Evolutionary conservation across 805 yeast genomes (phyloP).

Genomic region (Ogataea nitratoaversa): DNA sequence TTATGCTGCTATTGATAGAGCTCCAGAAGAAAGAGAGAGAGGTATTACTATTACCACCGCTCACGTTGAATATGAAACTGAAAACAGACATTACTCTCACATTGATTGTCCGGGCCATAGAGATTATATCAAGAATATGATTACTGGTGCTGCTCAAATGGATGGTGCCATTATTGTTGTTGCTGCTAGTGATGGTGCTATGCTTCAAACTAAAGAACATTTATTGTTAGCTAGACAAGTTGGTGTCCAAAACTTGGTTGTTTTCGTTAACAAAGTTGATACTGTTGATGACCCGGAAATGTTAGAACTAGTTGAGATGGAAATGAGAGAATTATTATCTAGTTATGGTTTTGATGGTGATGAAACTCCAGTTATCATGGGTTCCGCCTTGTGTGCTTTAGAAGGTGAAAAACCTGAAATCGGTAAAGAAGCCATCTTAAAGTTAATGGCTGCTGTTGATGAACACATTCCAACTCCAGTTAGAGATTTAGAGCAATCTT

Average conservation of each 20-base stretch:
- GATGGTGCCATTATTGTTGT: constrained; percentile 99
- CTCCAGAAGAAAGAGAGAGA: constrained; percentile 99
- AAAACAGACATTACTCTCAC: constrained; percentile 92
- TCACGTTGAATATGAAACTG: constrained; percentile 96
- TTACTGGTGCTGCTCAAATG: constrained; percentile 99
- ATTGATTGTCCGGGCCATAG: constrained; percentile 99
- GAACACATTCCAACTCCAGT: constrained; percentile 92
- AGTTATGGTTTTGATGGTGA: constrained; percentile 98
- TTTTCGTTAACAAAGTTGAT: constrained; percentile 96
- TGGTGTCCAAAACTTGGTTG: constrained; percentile 97
- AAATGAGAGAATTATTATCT: constrained; percentile 93
- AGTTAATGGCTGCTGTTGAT: constrained; percentile 88
- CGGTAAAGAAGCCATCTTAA: constrained; percentile 79
- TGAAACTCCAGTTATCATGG: constrained; percentile 96
- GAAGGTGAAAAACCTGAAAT: constrained; percentile 87
- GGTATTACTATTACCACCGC: constrained; percentile 98
- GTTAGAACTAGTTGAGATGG: constrained; percentile 99
- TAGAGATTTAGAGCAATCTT: constrained; percentile 94
- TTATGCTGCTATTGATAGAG: constrained; percentile 89
- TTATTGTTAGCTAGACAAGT: constrained; percentile 97
- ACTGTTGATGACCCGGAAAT: constrained; percentile 97
- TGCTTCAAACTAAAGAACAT: constrained; percentile 99
- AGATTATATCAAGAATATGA: constrained; percentile 98
- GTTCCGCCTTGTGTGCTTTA: constrained; percentile 95
- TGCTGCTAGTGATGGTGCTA: constrained; percentile 98